phyloP scores from a whole-genome alignment of 2,329 filamentous ascomycete genomes.

The Alternaria sp. region DNA sequence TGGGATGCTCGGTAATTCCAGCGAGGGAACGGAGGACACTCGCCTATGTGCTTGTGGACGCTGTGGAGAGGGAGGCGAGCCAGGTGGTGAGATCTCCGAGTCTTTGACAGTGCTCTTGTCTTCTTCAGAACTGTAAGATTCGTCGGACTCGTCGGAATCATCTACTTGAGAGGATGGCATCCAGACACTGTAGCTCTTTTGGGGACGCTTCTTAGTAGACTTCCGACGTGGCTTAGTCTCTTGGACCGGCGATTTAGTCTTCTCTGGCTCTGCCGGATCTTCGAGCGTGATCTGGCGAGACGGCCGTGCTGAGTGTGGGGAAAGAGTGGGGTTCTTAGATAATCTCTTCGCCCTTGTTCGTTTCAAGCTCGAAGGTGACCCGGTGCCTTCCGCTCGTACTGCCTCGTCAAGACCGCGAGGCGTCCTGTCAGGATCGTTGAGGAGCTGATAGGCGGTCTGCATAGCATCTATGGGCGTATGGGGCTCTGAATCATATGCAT shows the following conservation, averaged over 20 bases:
- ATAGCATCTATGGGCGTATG: conserved; percentile 28
- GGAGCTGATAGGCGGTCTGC: conserved; percentile 19
- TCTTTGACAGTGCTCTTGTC: conserved; percentile 34
- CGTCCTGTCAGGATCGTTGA: conserved; percentile 39
- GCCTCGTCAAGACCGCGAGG: conserved; percentile 50
- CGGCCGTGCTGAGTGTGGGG: conserved; percentile 38
- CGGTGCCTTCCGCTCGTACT: conserved; percentile 39
- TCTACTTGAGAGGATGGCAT: conserved; percentile 54
- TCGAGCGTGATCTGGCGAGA: conserved; percentile 49
- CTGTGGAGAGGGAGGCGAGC: conserved; percentile 31
- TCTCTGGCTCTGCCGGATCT: conserved; percentile 36
- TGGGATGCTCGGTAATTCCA: conserved; percentile 57
- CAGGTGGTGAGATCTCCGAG: conserved; percentile 29
- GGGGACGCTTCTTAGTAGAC: conserved; percentile 41
- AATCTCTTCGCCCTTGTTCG: conserved; percentile 52
- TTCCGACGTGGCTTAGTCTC: conserved; percentile 38
- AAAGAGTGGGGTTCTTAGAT: conserved; percentile 40
- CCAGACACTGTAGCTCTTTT: conserved; percentile 59
- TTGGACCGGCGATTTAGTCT: conserved; percentile 21
- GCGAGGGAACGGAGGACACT: conserved; percentile 58
- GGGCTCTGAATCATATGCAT: conserved; percentile 20
- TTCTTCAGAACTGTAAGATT: conserved; percentile 32
- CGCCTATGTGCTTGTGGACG: conserved; percentile 53
- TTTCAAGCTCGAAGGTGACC: conserved; percentile 45
- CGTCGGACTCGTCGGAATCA: conserved; percentile 38